Conservation (phyloP, 2,329 filamentous ascomycete genomes). For the Fusarium sp. region DNA sequence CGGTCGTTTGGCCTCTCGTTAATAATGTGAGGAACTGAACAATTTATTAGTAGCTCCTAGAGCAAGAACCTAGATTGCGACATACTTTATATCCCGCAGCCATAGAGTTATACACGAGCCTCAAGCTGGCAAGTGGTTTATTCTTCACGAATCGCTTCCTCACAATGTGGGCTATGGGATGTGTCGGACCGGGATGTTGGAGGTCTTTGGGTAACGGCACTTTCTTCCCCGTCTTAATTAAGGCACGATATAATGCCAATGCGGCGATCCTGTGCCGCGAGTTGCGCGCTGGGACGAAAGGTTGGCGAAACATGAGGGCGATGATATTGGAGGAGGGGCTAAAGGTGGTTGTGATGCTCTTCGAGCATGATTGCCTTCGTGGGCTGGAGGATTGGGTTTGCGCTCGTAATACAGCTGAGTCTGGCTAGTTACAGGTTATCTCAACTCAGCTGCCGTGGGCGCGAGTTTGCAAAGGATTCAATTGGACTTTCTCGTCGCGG, state of each 20-base stretch:
- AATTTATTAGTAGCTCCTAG: slow-evolving; percentile 6
- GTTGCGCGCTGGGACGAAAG: slow-evolving; percentile 61
- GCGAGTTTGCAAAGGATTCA: background rate
- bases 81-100: slow-evolving; percentile 75
- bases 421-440: background rate
- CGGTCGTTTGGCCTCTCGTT: slow-evolving; percentile 51
- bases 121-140: slow-evolving; percentile 65
- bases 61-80: background rate
- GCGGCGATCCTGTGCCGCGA: slow-evolving; percentile 68
- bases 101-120: slow-evolving; percentile 72
- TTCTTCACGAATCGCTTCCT: slow-evolving; percentile 73
- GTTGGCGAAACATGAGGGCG: slow-evolving; percentile 45
- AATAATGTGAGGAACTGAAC: slow-evolving; percentile 57
- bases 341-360: background rate
- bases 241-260: slow-evolving; percentile 78
- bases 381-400: background rate
- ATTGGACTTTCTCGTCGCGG: background rate
- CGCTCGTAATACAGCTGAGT: background rate
- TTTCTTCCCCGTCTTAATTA: slow-evolving; percentile 68
- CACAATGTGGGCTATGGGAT: slow-evolving; percentile 69
- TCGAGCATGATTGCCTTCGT: slow-evolving; percentile 18
- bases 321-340: background rate
- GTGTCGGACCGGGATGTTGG: slow-evolving; percentile 39
- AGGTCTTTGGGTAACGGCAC: slow-evolving; percentile 64
- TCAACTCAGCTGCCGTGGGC: background rate